A percentile compares a stretch with the other conserved stretches of the same genome.
Conservation (phyloP, 805 yeast species). For the Cyberlindnera samutprakarnensis region DNA sequence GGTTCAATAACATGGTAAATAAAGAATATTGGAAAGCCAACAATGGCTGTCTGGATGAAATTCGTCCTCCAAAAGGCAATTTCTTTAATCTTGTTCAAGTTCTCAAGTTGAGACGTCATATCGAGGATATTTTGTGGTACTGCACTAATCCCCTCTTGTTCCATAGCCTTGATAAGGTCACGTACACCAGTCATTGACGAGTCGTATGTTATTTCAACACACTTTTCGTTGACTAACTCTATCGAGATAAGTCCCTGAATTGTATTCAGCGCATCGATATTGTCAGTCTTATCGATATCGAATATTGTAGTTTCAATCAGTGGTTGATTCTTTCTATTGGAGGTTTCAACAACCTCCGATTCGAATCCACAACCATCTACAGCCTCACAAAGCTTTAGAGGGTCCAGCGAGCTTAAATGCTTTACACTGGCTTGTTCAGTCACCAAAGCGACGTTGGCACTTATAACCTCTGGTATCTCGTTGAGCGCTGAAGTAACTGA, state of each 20-base stretch:
- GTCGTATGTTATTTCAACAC: constrained; percentile 38
- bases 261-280: constrained; percentile 34
- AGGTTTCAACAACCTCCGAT: constrained; percentile 25
- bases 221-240: constrained; percentile 5
- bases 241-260: constrained; percentile 24
- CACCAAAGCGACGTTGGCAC: constrained; percentile 59
- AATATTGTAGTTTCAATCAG: constrained; percentile 5
- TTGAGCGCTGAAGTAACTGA: constrained; percentile 53
- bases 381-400: constrained; percentile 35
- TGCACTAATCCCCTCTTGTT: constrained; percentile 48
- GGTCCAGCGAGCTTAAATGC: constrained; percentile 31
- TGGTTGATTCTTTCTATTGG: not conserved
- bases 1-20: constrained; percentile 41
- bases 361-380: constrained; percentile 79
- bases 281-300: constrained; percentile 34
- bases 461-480: constrained; percentile 40
- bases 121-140: constrained; percentile 39
- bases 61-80: constrained; percentile 61
- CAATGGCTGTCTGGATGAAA: constrained; percentile 40
- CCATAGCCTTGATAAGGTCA: constrained; percentile 45
- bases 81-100: constrained; percentile 65
- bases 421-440: constrained; percentile 64
- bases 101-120: constrained; percentile 58
- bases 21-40: constrained; percentile 58
- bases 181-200: constrained; percentile 53